These are phyloP conservation scores for Elaeis oleifera DNA, from an alignment of 202 grass and related monocot species.

Conservation along the genomic window DNA sequence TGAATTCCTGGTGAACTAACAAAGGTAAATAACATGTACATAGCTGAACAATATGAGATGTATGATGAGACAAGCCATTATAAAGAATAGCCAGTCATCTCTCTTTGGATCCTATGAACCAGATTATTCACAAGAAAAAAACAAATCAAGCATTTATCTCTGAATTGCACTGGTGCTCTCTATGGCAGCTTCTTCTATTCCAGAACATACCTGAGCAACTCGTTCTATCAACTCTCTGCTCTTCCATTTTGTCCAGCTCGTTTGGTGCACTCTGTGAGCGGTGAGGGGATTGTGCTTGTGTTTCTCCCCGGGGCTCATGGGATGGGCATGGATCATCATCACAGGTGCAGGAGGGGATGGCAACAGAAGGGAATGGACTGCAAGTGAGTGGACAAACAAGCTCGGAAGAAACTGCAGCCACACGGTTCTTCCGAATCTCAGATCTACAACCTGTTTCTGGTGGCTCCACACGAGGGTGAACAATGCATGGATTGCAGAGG, in stretches of 20 bases:
- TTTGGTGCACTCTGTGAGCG: constrained; percentile 30
- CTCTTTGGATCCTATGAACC: constrained; percentile 40
- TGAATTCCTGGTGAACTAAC: constrained; percentile 21
- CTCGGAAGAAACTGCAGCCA: constrained; percentile 76
- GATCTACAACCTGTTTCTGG: constrained; percentile 46
- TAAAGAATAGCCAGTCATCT: constrained; percentile 22
- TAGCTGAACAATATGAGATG: constrained; percentile 10
- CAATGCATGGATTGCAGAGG: constrained; percentile 89
- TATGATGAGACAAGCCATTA: not conserved
- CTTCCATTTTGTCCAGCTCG: constrained; percentile 58
- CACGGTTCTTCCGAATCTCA: constrained; percentile 66
- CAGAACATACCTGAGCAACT: constrained; percentile 92
- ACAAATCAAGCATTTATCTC: constrained; percentile 77
- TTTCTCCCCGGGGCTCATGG: constrained; percentile 40
- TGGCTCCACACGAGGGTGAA: constrained; percentile 42
- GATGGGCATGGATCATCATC: constrained; percentile 42
- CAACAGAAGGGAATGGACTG: constrained; percentile 58
- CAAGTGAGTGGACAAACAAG: constrained; percentile 72
- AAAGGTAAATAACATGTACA: constrained; percentile 25
- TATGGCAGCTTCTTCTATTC: constrained; percentile 84
- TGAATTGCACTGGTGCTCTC: constrained; percentile 86
- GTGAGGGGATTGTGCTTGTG: constrained; percentile 35
- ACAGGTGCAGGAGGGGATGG: constrained; percentile 55
- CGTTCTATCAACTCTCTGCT: constrained; percentile 41
- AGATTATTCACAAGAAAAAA: constrained; percentile 59